Evolutionary conservation across 306 rosid genomes (phyloP), one percentile per base, ranked within the genome.

Genomic region (Crataegus laevigata): DNA sequence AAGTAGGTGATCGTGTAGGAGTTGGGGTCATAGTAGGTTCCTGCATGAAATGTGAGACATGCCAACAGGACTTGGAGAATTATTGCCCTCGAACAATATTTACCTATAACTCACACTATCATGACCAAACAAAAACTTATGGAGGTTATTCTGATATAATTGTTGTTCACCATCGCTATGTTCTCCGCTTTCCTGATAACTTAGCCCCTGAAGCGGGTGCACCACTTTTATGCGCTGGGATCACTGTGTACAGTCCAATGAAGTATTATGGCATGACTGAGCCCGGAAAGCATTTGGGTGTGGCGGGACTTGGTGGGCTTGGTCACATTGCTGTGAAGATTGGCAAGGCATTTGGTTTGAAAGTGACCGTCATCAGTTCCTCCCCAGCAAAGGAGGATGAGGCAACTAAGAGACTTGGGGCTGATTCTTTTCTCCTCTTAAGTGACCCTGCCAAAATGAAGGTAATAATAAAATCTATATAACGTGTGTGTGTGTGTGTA

Each of bases 301-400:
- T 94, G 80, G 96, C 89, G 17, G 97, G 97, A 54, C 98, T 94
- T 62, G 98, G 98, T 75, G 98, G 98, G 64, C 85, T 94, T 67
- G 97, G 98, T 61, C 97, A 94, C 79, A 84, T 94, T 71, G 98
- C 98, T 19, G 89, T 94, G 63, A 94, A 90, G 78, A 26, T 94
- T 9, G 97, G 86, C 0, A 94, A 94, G 86, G 98, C 98, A 11
- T 91, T 91, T 82, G 98, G 98, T 59, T 83, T 91, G 73, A 94
- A 90, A 86, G 98, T 94, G 73, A 94, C 97, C n/a, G 97, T 90
- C 68, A 91, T 94, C 36, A 94, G 98, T 77, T 66, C 87, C 75
- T 88, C 98, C 42, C 87, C 90, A 0, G 28, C 52, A 47, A 94
- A 94, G 85, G 75, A 88, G 85, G 66, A 55, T 11, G 98, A 94